These are phyloP conservation scores for Coemansia sp. DNA, from an alignment of 192 early-diverging fungal species.

Conservation along the genomic window DNA sequence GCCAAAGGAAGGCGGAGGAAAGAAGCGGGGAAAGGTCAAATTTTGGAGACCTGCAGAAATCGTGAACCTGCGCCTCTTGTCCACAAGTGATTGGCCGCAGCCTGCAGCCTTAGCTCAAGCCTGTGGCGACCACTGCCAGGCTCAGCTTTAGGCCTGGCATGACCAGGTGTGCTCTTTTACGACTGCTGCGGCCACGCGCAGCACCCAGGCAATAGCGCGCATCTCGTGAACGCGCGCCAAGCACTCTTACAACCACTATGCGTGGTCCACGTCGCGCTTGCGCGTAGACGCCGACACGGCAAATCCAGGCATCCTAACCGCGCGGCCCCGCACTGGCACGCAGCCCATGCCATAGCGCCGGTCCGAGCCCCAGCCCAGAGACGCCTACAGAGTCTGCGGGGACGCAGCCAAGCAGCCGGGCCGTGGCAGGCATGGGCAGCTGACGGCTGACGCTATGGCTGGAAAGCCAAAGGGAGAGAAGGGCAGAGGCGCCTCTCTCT, in stretches of 20 bases:
- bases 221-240: constrained; percentile 45
- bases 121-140: constrained; percentile 4
- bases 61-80: too few relatives aligned
- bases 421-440: not conserved
- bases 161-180: constrained; percentile 19
- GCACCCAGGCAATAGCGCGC: constrained; percentile 20
- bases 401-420: constrained; percentile 17
- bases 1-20: not conserved
- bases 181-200: constrained; percentile 14
- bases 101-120: not conserved
- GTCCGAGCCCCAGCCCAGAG: not conserved
- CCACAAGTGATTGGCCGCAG: constrained; percentile 25
- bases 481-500: not conserved
- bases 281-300: constrained; percentile 26
- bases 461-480: not conserved
- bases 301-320: too few relatives aligned
- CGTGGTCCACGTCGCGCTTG: constrained; percentile 33
- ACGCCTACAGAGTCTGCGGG: constrained; percentile 15
- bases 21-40: constrained; percentile 1
- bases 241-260: constrained; percentile 42
- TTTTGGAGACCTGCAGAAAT: not conserved
- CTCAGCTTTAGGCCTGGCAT: constrained; percentile 16
- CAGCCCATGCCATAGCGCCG: constrained; percentile 18
- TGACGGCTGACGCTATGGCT: too few relatives aligned
- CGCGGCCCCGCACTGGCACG: too few relatives aligned